phyloP scores from a whole-genome alignment of 331 rosid species.

The Acacia pycnantha region DNA sequence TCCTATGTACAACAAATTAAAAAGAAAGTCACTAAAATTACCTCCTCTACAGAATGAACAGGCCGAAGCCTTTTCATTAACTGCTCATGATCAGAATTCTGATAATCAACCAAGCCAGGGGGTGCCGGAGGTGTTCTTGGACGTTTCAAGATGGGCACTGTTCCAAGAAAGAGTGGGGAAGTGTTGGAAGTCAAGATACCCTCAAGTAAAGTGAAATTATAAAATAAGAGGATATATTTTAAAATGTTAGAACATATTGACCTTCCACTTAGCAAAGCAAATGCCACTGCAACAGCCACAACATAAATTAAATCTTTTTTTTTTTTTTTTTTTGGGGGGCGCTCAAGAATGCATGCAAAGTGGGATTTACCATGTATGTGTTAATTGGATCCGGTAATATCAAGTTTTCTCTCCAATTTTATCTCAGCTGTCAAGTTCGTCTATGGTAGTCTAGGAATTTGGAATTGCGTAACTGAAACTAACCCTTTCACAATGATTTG shows the following conservation, averaged over 20 bases:
- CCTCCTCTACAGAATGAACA: slow-evolving; percentile 76
- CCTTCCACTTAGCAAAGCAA: not conserved
- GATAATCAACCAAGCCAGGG: slow-evolving; percentile 74
- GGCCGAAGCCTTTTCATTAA: slow-evolving; percentile 70
- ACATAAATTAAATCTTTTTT: not conserved
- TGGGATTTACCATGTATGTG: not conserved
- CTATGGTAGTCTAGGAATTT: not conserved
- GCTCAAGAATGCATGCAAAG: not conserved
- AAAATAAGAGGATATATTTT: slow-evolving; percentile 14
- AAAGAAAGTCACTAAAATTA: slow-evolving; percentile 31
- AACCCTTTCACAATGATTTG: not conserved
- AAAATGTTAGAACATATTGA: slow-evolving; percentile 7
- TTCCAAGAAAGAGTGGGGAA: slow-evolving; percentile 20
- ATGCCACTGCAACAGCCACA: slow-evolving; percentile 1
- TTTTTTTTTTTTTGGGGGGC: not conserved
- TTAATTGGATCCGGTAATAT: not conserved
- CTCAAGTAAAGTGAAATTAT: slow-evolving; percentile 6
- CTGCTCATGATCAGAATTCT: slow-evolving; percentile 67
- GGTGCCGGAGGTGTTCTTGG: slow-evolving; percentile 77
- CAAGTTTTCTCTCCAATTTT: not conserved
- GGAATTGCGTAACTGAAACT: not conserved
- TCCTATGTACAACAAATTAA: not conserved
- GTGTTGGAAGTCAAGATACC: slow-evolving; percentile 2
- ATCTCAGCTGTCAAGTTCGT: not conserved
- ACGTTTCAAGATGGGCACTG: slow-evolving; percentile 72